Evolutionary conservation across 202 grass and related monocot species (phyloP).

Genomic region (Bolboschoenoplectus hybrid): DNA sequence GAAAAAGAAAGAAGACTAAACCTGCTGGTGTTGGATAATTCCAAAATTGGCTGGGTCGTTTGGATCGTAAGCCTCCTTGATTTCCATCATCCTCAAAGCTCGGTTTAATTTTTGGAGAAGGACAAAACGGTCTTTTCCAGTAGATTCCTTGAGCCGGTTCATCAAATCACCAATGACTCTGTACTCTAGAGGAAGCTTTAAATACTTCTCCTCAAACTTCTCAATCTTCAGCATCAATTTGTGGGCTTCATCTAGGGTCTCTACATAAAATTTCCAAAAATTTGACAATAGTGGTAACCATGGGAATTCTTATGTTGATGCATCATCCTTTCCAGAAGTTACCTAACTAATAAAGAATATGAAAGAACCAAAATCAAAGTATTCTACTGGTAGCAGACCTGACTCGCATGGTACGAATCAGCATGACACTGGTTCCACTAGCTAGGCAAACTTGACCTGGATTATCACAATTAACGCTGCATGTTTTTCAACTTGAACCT

Average conservation of each 20-base stretch:
- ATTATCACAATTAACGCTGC: background rate
- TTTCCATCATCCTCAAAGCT: constrained; percentile 78
- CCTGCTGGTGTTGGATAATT: constrained; percentile 74
- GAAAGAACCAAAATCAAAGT: background rate
- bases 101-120: constrained; percentile 90
- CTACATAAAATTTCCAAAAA: constrained; percentile 40
- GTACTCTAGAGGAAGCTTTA: constrained; percentile 84
- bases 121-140: constrained; percentile 82
- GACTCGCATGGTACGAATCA: background rate
- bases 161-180: constrained; percentile 92
- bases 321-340: background rate
- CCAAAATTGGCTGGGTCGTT: constrained; percentile 86
- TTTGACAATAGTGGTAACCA: background rate
- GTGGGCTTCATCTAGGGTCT: constrained; percentile 79
- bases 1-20: constrained; percentile 30
- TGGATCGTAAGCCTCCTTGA: constrained; percentile 87
- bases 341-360: constrained; percentile 11
- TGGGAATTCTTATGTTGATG: background rate
- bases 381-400: constrained; percentile 11
- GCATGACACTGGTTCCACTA: background rate
- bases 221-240: constrained; percentile 83
- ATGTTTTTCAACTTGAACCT: background rate
- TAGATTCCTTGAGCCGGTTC: constrained; percentile 76
- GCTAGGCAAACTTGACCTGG: background rate
- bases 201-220: constrained; percentile 79